Conservation (phyloP, 2,329 filamentous ascomycete species). For the Ceratocystiopsis sp. region DNA sequence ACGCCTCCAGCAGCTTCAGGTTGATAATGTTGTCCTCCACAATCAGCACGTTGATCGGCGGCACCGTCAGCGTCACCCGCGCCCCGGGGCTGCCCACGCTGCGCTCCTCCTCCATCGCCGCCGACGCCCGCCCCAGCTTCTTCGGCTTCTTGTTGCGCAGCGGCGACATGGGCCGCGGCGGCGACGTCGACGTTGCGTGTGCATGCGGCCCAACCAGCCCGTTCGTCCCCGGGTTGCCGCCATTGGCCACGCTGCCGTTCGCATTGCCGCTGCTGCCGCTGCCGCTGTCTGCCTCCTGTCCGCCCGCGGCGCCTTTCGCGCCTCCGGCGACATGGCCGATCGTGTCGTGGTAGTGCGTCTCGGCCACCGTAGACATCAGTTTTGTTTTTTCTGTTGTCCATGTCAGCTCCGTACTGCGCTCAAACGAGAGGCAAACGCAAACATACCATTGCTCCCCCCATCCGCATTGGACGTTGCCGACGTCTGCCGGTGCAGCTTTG, state of each 20-base stretch:
- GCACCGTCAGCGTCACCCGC: conserved; percentile 62
- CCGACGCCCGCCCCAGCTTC: conserved; percentile 18
- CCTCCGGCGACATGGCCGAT: no score
- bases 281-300: no score
- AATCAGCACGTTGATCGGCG: conserved; percentile 92
- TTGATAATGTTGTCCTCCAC: conserved; percentile 99
- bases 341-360: no score
- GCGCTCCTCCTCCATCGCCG: conserved; percentile 14
- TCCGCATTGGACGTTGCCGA: conserved; percentile 24
- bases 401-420: neutral
- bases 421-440: no score
- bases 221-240: no score
- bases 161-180: conserved; percentile 27
- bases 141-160: conserved; percentile 33
- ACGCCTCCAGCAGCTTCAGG: conserved; percentile 77
- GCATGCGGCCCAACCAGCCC: no score
- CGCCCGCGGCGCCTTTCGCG: no score
- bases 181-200: conserved; percentile 12
- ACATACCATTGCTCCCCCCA: no score
- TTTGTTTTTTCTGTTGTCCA: neutral
- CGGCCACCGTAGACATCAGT: no score
- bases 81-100: conserved; percentile 16
- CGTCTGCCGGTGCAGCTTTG: conserved; percentile 50
- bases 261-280: no score
- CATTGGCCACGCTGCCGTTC: no score